phyloP scores from a whole-genome alignment of 2,329 filamentous ascomycete species.

The Ophiostoma novo-ulmi region DNA sequence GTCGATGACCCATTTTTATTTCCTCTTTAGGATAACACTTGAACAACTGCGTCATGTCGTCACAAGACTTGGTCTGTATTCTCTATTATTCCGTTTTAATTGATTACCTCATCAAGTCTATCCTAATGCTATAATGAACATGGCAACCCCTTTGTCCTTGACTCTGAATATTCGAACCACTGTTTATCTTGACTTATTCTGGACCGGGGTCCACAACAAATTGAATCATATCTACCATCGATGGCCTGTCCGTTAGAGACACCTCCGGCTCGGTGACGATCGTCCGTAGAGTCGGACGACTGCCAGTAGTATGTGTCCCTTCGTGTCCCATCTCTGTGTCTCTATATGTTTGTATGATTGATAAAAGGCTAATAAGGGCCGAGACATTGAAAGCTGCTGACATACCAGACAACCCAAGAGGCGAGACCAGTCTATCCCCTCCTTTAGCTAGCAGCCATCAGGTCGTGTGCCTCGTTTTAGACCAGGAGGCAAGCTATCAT shows the following conservation, averaged over 20 bases:
- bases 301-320: background rate
- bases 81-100: background rate
- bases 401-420: background rate
- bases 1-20: background rate
- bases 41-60: background rate
- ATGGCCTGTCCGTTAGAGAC: background rate
- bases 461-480: background rate
- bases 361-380: background rate
- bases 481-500: background rate
- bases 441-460: background rate
- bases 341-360: background rate
- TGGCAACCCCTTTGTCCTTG: background rate
- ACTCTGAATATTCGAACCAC: background rate
- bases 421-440: background rate
- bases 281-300: background rate
- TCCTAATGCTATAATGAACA: background rate
- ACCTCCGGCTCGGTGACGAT: background rate
- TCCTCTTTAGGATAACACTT: background rate
- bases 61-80: background rate
- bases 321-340: background rate
- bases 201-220: background rate
- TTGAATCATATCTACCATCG: background rate
- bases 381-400: background rate
- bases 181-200: constrained; percentile 10
- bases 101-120: background rate